Evolutionary conservation across 768 basidiomycete species (phyloP).

Genomic region (Mycena rosella): DNA sequence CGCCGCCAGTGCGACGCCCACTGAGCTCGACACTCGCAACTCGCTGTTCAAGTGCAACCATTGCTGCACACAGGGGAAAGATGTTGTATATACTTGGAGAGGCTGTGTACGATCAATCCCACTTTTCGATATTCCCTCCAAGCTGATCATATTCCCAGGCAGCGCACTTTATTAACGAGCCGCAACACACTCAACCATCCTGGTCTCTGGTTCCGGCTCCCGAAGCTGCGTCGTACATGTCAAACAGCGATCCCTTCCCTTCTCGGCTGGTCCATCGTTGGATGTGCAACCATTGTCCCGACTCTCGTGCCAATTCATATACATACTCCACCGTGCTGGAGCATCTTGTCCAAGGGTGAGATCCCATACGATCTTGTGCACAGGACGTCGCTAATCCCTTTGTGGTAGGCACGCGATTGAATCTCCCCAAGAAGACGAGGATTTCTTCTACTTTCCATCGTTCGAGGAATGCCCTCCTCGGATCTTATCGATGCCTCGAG

Average conservation of each 20-base stretch:
- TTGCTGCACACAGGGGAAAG: background rate
- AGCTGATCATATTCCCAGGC: background rate
- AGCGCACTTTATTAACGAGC: background rate
- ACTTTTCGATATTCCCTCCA: background rate
- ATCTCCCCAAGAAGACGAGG: conserved; percentile 2
- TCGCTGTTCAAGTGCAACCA: conserved; percentile 13
- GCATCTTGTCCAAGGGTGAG: conserved; percentile 1
- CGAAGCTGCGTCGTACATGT: background rate
- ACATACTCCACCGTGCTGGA: background rate
- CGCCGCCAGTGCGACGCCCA: background rate
- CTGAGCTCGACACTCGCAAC: conserved; percentile 11
- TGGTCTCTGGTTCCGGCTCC: conserved; percentile 1
- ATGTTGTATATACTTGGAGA: conserved; percentile 16
- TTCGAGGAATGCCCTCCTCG: conserved; percentile 9
- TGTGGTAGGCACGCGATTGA: background rate
- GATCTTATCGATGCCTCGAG: background rate
- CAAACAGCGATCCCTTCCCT: background rate
- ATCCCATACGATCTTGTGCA: too few relatives aligned
- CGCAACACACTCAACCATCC: background rate
- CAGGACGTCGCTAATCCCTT: background rate
- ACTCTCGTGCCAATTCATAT: background rate
- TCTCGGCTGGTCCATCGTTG: background rate
- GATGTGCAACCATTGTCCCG: conserved; percentile 9
- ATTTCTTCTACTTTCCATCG: background rate
- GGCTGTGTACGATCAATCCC: conserved; percentile 2